A percentile compares a stretch with the other conserved stretches of the same genome.
phyloP scores from a whole-genome alignment of 208 protist genomes.

The Endotrypanum monterogeii region DNA sequence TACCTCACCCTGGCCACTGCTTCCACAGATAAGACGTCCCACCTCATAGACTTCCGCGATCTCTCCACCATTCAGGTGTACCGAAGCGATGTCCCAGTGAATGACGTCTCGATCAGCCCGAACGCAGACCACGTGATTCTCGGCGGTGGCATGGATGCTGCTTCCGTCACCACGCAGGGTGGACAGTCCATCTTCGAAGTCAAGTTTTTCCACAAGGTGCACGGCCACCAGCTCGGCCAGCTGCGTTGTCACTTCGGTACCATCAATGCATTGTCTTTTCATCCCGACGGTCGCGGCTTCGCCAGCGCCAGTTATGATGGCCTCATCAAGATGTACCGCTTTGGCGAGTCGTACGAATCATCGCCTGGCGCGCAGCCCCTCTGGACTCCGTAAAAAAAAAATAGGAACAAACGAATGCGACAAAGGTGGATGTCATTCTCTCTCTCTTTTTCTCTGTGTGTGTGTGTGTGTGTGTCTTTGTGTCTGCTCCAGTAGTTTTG shows the following conservation, averaged over 20 bases:
- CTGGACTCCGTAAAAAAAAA: constrained; percentile 43
- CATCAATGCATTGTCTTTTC: constrained; percentile 96
- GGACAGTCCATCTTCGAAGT: constrained; percentile 95
- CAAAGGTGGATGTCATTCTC: neutral
- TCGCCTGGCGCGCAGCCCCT: constrained; percentile 67
- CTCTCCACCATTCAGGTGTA: constrained; percentile 95
- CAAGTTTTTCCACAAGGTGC: constrained; percentile 97
- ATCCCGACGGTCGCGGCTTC: constrained; percentile 95
- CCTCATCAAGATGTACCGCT: constrained; percentile 95
- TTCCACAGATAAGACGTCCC: constrained; percentile 94
- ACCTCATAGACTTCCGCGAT: constrained; percentile 95
- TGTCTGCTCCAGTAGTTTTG: neutral
- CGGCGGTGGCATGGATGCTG: constrained; percentile 97
- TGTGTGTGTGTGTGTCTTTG: neutral
- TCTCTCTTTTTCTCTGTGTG: too few species aligned
- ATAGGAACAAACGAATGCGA: neutral
- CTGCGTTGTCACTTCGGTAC: constrained; percentile 99
- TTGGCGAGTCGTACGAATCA: constrained; percentile 93
- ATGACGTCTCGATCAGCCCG: constrained; percentile 96
- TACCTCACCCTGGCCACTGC: constrained; percentile 93
- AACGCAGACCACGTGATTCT: constrained; percentile 91
- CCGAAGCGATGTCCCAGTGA: constrained; percentile 95
- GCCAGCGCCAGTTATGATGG: constrained; percentile 95
- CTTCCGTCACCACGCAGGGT: constrained; percentile 93
- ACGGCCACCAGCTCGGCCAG: constrained; percentile 95